Base-by-base conservation (phyloP, 2,329 filamentous ascomycete species). In the Diatrype stigma region DNA sequence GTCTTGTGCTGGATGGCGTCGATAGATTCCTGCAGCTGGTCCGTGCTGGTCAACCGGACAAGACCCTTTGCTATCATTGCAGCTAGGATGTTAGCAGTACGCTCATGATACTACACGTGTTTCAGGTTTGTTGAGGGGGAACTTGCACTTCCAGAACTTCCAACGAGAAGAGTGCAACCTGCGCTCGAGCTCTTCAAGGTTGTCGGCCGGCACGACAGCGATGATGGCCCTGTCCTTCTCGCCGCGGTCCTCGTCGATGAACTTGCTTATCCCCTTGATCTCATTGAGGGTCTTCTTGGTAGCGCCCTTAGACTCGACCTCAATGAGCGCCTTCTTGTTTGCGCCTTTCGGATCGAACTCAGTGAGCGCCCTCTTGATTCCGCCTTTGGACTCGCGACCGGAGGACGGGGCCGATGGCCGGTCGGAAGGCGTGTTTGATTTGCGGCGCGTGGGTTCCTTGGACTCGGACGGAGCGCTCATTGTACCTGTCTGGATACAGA, bases 191-290 rank as follows among this genome's bases (percentile, higher is more conserved):
- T 48, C 49, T 7, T 30, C 32, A 7, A 51, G 38, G 40, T 38
- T 34, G 11, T 23, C 28, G 5, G 37, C 14, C 21, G 30, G 19
- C 38, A 51, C 49, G 7, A 51, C 49, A 16, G 49, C 49, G 16
- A 51, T 51, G 32, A 51, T 51, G 46, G 49, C 45, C 30, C 49
- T 46, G 7, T 23, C 49, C 28, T 51, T 51, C 30, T 48, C 49
- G 2, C 37, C 21, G 14, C 49, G 49, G 23, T 51, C 49, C 46
- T 51, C 49, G 16, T 51, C 47, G 40, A 51, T 51, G 49, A 51
- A 40, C 37, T 40, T 40, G 37, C 37, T 40, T 40, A 40, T 40
- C 10, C 37, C 37, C 37, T 40, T 40, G 19, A 40, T 40, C 37
- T 40, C 37, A 21, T 40, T 40, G 19, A 22, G 26, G 10, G 26